phyloP scores from a whole-genome alignment of 345 rosid genomes.

The Arabidopsis arenosa region DNA sequence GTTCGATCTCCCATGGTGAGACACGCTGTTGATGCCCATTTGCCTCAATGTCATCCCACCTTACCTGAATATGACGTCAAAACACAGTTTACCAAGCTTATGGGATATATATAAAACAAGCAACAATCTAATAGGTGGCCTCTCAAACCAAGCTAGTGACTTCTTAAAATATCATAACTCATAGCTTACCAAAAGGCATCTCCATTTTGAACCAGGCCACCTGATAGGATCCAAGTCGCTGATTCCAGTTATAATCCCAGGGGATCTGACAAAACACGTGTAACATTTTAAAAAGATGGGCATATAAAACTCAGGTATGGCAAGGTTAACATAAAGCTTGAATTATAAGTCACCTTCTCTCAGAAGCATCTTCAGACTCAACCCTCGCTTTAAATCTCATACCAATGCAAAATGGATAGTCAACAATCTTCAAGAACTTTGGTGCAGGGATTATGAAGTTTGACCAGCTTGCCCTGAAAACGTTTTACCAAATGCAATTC shows the following conservation, averaged over 20 bases:
- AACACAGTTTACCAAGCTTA: constrained; percentile 23
- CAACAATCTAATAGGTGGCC: not conserved
- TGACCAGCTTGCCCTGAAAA: constrained; percentile 67
- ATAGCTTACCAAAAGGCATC: constrained; percentile 74
- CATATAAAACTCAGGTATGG: not conserved
- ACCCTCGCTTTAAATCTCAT: constrained; percentile 87
- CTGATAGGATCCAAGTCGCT: constrained; percentile 86
- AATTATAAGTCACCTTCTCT: constrained; percentile 67
- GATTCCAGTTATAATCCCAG: constrained; percentile 79
- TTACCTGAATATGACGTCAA: constrained; percentile 58
- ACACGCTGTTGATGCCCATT: constrained; percentile 69
- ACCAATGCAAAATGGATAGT: constrained; percentile 69
- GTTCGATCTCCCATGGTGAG: constrained; percentile 97
- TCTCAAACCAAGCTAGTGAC: not conserved
- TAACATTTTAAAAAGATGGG: constrained; percentile 3
- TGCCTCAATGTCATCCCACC: constrained; percentile 82
- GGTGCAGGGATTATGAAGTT: constrained; percentile 71
- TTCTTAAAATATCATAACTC: constrained; percentile 8
- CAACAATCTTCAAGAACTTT: constrained; percentile 79
- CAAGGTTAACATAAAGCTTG: constrained; percentile 3
- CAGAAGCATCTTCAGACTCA: constrained; percentile 93
- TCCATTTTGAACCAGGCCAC: constrained; percentile 98
- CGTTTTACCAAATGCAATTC: not conserved
- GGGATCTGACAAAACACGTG: constrained; percentile 55
- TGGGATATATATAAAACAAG: not conserved